A percentile compares a stretch with the other conserved stretches of the same genome.
Conservation (phyloP, 1,284 basidiomycete species). For the Psilocybe mexicana region DNA sequence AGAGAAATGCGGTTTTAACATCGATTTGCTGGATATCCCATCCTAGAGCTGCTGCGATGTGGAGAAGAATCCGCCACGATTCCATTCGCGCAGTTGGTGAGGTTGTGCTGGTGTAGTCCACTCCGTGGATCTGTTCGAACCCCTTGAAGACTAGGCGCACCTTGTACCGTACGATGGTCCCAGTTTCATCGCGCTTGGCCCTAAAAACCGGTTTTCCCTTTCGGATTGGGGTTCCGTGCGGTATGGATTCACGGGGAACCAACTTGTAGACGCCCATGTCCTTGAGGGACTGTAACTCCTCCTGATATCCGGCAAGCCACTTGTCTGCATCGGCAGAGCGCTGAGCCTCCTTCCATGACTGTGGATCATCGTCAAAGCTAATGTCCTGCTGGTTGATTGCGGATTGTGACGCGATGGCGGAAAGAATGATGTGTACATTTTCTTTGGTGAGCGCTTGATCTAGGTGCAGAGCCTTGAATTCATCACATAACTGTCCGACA, state of each 20-base stretch:
- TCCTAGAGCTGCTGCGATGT: conserved; percentile 35
- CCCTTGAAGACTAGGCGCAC: conserved; percentile 39
- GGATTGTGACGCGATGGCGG: neutral
- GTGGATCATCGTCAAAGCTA: conserved; percentile 20
- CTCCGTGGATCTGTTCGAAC: conserved; percentile 39
- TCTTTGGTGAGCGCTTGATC: neutral
- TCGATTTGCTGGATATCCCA: conserved; percentile 45
- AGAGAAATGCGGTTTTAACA: conserved; percentile 48
- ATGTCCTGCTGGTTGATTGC: neutral
- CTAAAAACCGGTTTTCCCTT: conserved; percentile 14
- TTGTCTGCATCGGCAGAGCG: conserved; percentile 23
- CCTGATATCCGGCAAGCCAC: conserved; percentile 23
- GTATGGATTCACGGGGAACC: conserved; percentile 23
- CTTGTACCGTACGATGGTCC: conserved; percentile 34
- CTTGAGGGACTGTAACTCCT: conserved; percentile 20
- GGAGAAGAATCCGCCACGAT: conserved; percentile 36
- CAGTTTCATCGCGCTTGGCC: conserved; percentile 29
- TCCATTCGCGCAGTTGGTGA: conserved; percentile 37
- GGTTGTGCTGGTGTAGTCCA: conserved; percentile 35
- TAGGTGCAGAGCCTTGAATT: neutral
- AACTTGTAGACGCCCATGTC: conserved; percentile 32
- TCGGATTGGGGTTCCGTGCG: conserved; percentile 22
- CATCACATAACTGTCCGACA: neutral
- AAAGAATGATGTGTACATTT: conserved; percentile 10
- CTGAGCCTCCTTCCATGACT: conserved; percentile 11